A percentile compares a stretch with the other conserved stretches of the same genome.
phyloP scores from a whole-genome alignment of 2,329 filamentous ascomycete species.

The Penicillium nordicum region DNA sequence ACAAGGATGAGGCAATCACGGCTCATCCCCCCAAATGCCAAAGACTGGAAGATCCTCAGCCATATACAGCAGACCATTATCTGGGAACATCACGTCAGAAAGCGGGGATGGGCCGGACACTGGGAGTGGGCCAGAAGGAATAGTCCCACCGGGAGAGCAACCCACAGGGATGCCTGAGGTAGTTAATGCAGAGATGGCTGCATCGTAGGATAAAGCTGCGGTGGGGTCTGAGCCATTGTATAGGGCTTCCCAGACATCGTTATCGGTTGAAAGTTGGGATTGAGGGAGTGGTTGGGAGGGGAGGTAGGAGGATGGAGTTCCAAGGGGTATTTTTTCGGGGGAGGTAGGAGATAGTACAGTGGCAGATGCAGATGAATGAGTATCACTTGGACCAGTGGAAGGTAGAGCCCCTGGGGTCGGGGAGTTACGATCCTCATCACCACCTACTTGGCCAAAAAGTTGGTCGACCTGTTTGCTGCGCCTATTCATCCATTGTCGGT shows the following conservation, averaged over 20 bases:
- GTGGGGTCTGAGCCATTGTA: slow-evolving; percentile 21
- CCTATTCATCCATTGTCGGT: slow-evolving; percentile 39
- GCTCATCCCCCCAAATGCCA: slow-evolving; percentile 31
- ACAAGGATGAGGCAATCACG: slow-evolving; percentile 5
- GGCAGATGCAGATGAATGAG: slow-evolving; percentile 4
- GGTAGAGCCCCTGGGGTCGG: slow-evolving; percentile 2
- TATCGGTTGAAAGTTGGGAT: slow-evolving; percentile 7
- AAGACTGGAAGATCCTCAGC: slow-evolving; percentile 34
- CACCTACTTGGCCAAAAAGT: slow-evolving; percentile 40
- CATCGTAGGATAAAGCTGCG: slow-evolving; percentile 26
- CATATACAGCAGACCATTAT: slow-evolving; percentile 35
- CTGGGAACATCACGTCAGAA: slow-evolving; percentile 33
- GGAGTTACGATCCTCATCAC: slow-evolving; percentile 12
- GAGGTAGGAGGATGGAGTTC: slow-evolving; percentile 14
- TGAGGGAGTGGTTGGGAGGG: slow-evolving; percentile 11
- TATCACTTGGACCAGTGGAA: slow-evolving; percentile 5
- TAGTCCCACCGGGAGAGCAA: slow-evolving; percentile 31
- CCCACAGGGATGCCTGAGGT: slow-evolving; percentile 34
- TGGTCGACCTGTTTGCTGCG: slow-evolving; percentile 41
- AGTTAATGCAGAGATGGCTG: slow-evolving; percentile 32
- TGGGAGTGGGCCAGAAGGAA: slow-evolving; percentile 18
- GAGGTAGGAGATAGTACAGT: slow-evolving; percentile 25
- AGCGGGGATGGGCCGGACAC: slow-evolving; percentile 28
- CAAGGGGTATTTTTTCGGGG: slow-evolving; percentile 16
- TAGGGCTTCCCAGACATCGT: slow-evolving; percentile 31